Conservation (phyloP, 768 basidiomycete genomes). For the Dentipellis sp. region DNA sequence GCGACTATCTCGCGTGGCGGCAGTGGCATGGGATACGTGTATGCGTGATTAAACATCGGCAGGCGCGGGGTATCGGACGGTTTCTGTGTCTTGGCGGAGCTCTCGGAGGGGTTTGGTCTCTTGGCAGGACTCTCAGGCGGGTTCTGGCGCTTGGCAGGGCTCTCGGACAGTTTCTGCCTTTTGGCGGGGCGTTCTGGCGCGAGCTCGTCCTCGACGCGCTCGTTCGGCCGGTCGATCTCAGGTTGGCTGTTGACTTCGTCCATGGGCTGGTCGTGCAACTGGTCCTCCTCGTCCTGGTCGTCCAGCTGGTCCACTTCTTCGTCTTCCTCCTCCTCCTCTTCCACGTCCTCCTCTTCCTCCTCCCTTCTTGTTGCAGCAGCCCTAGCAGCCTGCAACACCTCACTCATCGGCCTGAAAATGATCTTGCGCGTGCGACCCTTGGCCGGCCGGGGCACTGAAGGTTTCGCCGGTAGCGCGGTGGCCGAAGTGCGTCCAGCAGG, state of each 20-base stretch:
- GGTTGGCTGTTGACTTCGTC: not conserved
- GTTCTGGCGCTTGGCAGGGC: slow-evolving; percentile 5
- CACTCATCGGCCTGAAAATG: slow-evolving; percentile 7
- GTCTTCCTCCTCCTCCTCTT: not conserved
- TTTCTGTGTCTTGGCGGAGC: slow-evolving; percentile 4
- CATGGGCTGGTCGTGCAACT: not conserved
- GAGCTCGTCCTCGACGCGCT: not conserved
- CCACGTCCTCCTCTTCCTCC: slow-evolving; percentile 3
- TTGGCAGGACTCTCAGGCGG: slow-evolving; percentile 11
- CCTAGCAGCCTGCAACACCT: slow-evolving; percentile 2
- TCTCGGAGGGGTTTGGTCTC: slow-evolving; percentile 3
- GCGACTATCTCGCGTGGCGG: slow-evolving; percentile 1
- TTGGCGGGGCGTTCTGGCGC: slow-evolving; percentile 11
- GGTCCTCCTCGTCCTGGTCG: too few relatives aligned
- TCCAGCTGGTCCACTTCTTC: too few relatives aligned
- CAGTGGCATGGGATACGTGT: not conserved
- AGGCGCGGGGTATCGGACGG: not conserved
- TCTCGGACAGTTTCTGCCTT: slow-evolving; percentile 3
- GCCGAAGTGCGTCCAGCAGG: too few relatives aligned
- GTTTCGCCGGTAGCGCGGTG: not conserved
- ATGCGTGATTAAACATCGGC: not conserved
- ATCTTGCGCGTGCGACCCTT: slow-evolving; percentile 8
- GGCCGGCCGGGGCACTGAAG: not conserved
- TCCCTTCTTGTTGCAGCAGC: not conserved
- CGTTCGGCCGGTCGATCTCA: not conserved